phyloP scores from a whole-genome alignment of 805 yeast species.

The Candida saitoana region DNA sequence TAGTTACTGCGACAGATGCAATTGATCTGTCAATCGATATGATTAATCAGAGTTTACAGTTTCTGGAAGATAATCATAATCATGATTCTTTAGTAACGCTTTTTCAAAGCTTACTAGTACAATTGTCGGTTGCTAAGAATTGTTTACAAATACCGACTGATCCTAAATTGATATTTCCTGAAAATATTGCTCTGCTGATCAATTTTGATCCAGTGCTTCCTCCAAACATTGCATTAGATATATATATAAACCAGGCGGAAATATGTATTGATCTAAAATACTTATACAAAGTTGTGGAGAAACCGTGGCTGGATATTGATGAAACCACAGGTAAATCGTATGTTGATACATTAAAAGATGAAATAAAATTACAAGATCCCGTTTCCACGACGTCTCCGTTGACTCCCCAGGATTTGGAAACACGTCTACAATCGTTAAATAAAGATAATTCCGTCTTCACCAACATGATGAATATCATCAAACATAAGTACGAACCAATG shows the following conservation, averaged over 20 bases:
- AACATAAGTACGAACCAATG: constrained; percentile 24
- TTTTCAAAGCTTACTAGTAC: constrained; percentile 23
- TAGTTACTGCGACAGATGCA: constrained; percentile 43
- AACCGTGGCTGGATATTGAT: constrained; percentile 62
- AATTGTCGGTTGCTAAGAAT: constrained; percentile 32
- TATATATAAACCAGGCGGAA: constrained; percentile 59
- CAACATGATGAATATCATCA: constrained; percentile 3
- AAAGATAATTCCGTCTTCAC: constrained; percentile 8
- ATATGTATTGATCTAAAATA: constrained; percentile 56
- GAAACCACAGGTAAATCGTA: constrained; percentile 44
- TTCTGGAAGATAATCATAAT: constrained; percentile 4
- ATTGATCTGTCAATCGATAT: constrained; percentile 33
- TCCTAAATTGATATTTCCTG: constrained; percentile 55
- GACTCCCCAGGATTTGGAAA: constrained; percentile 21
- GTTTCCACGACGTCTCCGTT: constrained; percentile 14
- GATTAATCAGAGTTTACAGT: constrained; percentile 12
- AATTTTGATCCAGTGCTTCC: constrained; percentile 48
- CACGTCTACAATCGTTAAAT: constrained; percentile 13
- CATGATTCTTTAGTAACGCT: constrained; percentile 17
- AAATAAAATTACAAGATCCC: constrained; percentile 37
- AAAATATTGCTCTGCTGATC: constrained; percentile 35
- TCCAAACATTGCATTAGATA: constrained; percentile 48
- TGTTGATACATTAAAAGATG: constrained; percentile 55
- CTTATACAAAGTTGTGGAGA: constrained; percentile 44
- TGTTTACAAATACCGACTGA: constrained; percentile 40